A percentile compares a stretch with the other conserved stretches of the same genome.
These are phyloP conservation scores for Avena sativa DNA, from an alignment of 176 grass and related monocot species.

Conservation along the genomic window DNA sequence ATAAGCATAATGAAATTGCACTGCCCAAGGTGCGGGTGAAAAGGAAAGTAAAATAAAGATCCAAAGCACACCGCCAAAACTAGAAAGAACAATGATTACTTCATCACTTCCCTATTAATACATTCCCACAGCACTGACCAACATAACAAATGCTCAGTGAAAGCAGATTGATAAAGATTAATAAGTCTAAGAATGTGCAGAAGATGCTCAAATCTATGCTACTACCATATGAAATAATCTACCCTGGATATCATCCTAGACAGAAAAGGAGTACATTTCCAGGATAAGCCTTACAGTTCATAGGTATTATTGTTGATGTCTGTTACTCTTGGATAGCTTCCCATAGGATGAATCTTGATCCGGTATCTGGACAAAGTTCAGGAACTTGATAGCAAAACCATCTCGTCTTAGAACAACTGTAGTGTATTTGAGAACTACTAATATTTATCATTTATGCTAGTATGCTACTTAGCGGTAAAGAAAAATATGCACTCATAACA, in stretches of 20 bases:
- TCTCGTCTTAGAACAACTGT: not conserved
- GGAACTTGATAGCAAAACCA: conserved; percentile 33
- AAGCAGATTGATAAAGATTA: not conserved
- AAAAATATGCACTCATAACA: not conserved
- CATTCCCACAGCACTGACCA: not conserved
- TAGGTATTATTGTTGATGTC: conserved; percentile 85
- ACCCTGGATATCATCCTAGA: conserved; percentile 11
- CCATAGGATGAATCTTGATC: conserved; percentile 96
- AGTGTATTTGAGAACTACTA: conserved; percentile 42
- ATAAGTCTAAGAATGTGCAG: not conserved
- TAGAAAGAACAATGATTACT: not conserved
- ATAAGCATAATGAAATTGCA: not conserved
- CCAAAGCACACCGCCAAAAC: not conserved
- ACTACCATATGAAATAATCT: not conserved
- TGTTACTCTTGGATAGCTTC: conserved; percentile 91
- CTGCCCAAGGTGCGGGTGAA: not conserved
- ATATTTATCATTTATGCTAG: conserved; percentile 38
- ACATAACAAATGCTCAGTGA: not conserved
- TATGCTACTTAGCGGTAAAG: not conserved
- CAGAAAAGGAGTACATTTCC: not conserved
- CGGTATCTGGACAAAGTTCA: conserved; percentile 67
- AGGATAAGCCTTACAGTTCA: conserved; percentile 69
- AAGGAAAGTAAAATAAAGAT: conserved; percentile 1
- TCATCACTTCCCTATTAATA: not conserved
- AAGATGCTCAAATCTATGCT: not conserved